These are phyloP conservation scores for Phytopythium boreale DNA, from an alignment of 352 stramenopile species.

Conservation along the genomic window DNA sequence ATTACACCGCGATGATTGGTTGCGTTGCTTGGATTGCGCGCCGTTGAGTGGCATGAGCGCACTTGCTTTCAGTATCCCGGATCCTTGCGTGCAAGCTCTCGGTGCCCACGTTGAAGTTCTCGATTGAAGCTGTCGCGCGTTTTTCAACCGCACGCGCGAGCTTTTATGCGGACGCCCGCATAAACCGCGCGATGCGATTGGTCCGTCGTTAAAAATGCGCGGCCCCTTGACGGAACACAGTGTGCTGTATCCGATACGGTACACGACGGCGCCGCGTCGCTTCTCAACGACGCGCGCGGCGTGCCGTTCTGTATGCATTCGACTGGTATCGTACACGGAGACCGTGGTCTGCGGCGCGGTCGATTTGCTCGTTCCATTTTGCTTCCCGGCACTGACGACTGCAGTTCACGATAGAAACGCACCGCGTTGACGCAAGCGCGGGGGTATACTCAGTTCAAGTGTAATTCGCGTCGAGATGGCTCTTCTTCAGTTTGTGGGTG, in stretches of 20 bases:
- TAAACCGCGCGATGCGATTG: slow-evolving; percentile 2
- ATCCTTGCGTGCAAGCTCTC: background rate
- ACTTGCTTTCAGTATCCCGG: background rate
- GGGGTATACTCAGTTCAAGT: too few species aligned
- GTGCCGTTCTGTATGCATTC: too few species aligned
- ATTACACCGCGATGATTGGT: background rate
- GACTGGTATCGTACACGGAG: too few species aligned
- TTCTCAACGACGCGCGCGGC: background rate
- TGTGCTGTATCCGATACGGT: background rate
- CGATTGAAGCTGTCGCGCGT: background rate
- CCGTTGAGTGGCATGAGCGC: background rate
- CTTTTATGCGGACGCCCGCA: background rate
- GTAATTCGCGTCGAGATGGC: too few species aligned
- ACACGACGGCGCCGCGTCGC: background rate
- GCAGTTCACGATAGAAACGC: too few species aligned
- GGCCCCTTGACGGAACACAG: background rate
- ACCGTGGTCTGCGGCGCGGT: background rate
- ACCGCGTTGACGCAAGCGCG: too few species aligned
- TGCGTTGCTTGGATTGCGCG: background rate
- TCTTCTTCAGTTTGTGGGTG: too few species aligned
- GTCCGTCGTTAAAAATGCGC: slow-evolving; percentile 2
- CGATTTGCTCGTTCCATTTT: too few species aligned
- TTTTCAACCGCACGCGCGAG: background rate
- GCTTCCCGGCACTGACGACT: too few species aligned
- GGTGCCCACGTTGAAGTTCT: slow-evolving; percentile 4